Evolutionary conservation across 208 protist genomes (phyloP).

Genomic region (Crithidia fasciculata): DNA sequence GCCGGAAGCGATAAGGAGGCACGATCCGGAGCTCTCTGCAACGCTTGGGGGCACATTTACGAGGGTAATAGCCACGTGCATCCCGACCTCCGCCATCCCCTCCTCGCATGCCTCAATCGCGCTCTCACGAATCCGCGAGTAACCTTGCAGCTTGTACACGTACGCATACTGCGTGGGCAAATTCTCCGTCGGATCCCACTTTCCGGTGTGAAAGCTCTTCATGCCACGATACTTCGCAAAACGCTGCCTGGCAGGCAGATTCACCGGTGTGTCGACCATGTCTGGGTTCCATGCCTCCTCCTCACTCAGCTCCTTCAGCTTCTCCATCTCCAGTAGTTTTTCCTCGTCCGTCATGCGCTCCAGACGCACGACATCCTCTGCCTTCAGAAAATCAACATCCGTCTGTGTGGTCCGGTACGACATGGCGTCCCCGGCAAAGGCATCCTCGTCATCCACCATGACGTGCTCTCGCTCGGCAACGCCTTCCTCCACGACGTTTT

Average conservation of each 20-base stretch:
- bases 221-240: conserved; percentile 90
- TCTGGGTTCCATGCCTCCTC: conserved; percentile 87
- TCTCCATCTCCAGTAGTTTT: conserved; percentile 66
- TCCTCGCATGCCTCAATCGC: conserved; percentile 66
- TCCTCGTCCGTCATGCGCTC: conserved; percentile 90
- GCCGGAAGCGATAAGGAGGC: conserved; percentile 80
- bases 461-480: conserved; percentile 15
- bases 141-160: conserved; percentile 89
- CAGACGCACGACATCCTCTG: conserved; percentile 77
- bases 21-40: conserved; percentile 39
- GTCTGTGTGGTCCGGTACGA: conserved; percentile 81
- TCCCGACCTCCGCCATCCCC: conserved; percentile 52
- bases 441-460: conserved; percentile 55
- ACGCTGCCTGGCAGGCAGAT: conserved; percentile 84
- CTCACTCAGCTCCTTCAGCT: conserved; percentile 77
- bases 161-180: conserved; percentile 85
- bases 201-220: conserved; percentile 87
- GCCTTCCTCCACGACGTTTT: conserved; percentile 45
- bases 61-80: conserved; percentile 74
- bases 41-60: conserved; percentile 61
- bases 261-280: conserved; percentile 86
- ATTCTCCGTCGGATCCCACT: conserved; percentile 87
- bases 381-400: conserved; percentile 86
- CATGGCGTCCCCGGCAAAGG: conserved; percentile 61
- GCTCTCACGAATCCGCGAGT: conserved; percentile 74